phyloP scores from a whole-genome alignment of 108 stramenopile genomes.

The Schizochytrium sp. region DNA sequence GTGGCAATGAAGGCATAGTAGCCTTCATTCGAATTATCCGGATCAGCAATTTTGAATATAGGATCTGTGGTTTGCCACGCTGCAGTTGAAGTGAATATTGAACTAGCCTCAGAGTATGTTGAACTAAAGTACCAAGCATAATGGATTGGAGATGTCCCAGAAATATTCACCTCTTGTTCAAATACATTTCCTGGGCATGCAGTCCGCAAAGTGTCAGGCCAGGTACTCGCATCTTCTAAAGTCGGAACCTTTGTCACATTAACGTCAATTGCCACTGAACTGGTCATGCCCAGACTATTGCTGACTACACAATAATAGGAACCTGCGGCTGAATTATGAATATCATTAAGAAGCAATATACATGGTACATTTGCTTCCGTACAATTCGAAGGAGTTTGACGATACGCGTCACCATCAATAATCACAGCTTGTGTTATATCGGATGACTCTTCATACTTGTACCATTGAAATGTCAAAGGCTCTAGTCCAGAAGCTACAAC shows the following conservation, averaged over 20 bases:
- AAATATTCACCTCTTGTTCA: neutral
- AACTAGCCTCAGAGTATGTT: neutral
- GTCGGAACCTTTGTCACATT: neutral
- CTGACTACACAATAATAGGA: conserved; percentile 40
- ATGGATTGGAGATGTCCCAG: conserved; percentile 19
- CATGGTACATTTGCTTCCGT: neutral
- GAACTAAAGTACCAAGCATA: conserved; percentile 21
- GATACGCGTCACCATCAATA: neutral
- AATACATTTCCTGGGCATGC: conserved; percentile 43
- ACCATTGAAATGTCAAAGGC: conserved; percentile 50
- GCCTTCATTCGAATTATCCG: neutral
- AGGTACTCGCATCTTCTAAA: neutral
- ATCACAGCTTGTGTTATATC: neutral
- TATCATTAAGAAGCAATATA: neutral
- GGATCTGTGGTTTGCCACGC: neutral
- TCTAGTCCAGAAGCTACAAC: conserved; percentile 32
- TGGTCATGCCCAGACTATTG: conserved; percentile 11
- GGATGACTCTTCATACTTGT: neutral
- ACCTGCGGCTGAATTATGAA: neutral
- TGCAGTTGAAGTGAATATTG: neutral
- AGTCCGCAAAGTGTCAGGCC: neutral
- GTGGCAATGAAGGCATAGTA: conserved; percentile 61
- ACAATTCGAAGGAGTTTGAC: neutral
- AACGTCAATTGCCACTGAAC: neutral
- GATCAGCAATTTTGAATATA: neutral